Percentiles rank a stretch among this genome's conserved stretches.
Evolutionary conservation across 1,284 basidiomycete genomes (phyloP).

Genomic region (Malassezia psittaci): DNA sequence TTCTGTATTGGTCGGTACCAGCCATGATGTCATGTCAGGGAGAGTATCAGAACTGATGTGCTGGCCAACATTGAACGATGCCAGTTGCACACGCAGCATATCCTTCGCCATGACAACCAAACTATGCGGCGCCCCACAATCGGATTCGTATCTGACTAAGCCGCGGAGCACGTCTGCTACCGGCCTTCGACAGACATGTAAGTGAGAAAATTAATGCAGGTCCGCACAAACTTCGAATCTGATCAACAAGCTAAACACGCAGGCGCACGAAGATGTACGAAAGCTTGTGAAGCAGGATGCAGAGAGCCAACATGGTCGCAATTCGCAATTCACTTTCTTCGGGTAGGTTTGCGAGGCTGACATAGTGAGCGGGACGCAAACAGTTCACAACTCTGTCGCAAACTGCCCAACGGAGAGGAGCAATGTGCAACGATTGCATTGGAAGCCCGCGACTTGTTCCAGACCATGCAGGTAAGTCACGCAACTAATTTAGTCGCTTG

Average conservation of each 20-base stretch:
- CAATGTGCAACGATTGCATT: slow-evolving; percentile 14
- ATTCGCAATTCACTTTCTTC: slow-evolving; percentile 9
- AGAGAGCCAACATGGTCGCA: slow-evolving; percentile 4
- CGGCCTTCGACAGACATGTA: slow-evolving; percentile 5
- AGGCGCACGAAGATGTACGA: slow-evolving; percentile 14
- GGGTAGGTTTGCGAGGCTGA: slow-evolving; percentile 9
- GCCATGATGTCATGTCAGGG: slow-evolving; percentile 43
- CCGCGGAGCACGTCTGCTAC: not conserved
- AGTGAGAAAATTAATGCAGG: slow-evolving; percentile 5
- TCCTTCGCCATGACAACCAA: not conserved
- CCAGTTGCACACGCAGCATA: slow-evolving; percentile 60
- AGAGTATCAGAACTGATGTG: slow-evolving; percentile 54
- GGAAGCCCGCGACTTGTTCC: slow-evolving; percentile 1
- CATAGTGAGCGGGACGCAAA: slow-evolving; percentile 10
- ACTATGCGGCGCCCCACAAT: slow-evolving; percentile 1
- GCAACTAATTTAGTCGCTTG: slow-evolving; percentile 13
- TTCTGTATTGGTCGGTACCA: slow-evolving; percentile 36
- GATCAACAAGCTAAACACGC: slow-evolving; percentile 10
- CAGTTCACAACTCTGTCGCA: slow-evolving; percentile 12
- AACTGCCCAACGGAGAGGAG: slow-evolving; percentile 13
- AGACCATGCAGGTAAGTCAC: not conserved
- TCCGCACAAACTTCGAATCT: slow-evolving; percentile 14
- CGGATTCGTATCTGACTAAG: not conserved
- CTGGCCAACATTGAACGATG: slow-evolving; percentile 73
- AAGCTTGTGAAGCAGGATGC: slow-evolving; percentile 14